phyloP scores from a whole-genome alignment of 2,329 filamentous ascomycete genomes.

The Phaeosphaeriaceae sp. region DNA sequence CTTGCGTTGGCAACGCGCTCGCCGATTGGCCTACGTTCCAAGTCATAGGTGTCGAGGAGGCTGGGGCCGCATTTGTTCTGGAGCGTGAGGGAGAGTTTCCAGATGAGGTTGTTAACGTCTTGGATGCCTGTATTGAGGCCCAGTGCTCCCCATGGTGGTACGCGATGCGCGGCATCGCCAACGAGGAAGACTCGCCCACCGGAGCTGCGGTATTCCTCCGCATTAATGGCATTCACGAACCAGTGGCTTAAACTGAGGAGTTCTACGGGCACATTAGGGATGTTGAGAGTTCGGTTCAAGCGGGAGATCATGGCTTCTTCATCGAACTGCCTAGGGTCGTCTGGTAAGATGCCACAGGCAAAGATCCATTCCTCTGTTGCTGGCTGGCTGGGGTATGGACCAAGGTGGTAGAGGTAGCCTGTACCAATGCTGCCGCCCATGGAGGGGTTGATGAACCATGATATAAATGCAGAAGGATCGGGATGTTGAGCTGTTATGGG shows the following conservation, averaged over 20 bases:
- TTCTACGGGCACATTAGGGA: slow-evolving; percentile 38
- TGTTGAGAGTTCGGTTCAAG: slow-evolving; percentile 30
- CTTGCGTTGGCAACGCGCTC: slow-evolving; percentile 32
- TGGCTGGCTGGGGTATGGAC: slow-evolving; percentile 36
- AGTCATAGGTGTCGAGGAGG: slow-evolving; percentile 35
- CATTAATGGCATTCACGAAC: slow-evolving; percentile 37
- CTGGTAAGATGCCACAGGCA: slow-evolving; percentile 27
- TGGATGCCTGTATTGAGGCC: slow-evolving; percentile 50
- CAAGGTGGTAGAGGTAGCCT: slow-evolving; percentile 46
- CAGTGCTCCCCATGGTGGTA: slow-evolving; percentile 47
- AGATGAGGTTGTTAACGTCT: slow-evolving; percentile 48
- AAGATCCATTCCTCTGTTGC: slow-evolving; percentile 45
- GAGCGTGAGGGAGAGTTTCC: slow-evolving; percentile 45
- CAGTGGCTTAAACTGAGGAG: slow-evolving; percentile 43
- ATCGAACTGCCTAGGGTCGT: slow-evolving; percentile 31
- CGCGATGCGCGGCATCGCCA: slow-evolving; percentile 48
- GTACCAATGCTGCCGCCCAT: slow-evolving; percentile 43
- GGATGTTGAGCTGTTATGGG: slow-evolving; percentile 32
- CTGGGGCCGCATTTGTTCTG: slow-evolving; percentile 25
- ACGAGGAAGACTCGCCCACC: slow-evolving; percentile 41
- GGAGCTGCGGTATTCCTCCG: slow-evolving; percentile 29
- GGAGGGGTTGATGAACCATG: slow-evolving; percentile 46
- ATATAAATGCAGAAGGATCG: slow-evolving; percentile 41
- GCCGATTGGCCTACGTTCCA: slow-evolving; percentile 46
- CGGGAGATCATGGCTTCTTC: slow-evolving; percentile 16